Base-by-base conservation (phyloP, 2,329 filamentous ascomycete genomes). In the Colletotrichum sp. region DNA sequence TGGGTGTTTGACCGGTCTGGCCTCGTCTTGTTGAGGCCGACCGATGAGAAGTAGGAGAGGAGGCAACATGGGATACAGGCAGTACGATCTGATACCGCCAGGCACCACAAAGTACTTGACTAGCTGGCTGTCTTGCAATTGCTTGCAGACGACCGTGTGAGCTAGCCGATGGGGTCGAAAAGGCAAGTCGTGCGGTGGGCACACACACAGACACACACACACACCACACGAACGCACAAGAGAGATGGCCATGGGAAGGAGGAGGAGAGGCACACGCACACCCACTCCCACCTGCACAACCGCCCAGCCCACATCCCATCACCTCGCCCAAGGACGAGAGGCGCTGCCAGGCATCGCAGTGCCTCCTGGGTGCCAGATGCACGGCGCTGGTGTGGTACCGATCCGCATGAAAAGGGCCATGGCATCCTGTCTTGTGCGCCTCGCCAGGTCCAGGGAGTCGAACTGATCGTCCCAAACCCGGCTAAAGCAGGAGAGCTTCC, bases 11-110 rank as follows among this genome's bases (percentile, higher is more conserved):
- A 71, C 68, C 63, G 73, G 63, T 68, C 69, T 75, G 56, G 69
- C 69, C 69, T 73, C 38, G 56, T 48, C 63, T 68, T 62, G 69
- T 73, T 73, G 63, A 73, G 73, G 28, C 73, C 73, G 73, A 75
- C 73, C 73, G 73, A 73, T 63, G 69, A 72, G 73, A 58, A 72
- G 62, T 16, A 59, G 52, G 61, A 56, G 73, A 68, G 56, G 73
- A 73, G 69, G 69, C 73, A 75, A 75, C 69, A 75, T 75, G 52
- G 34, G 69, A 56, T 18, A 73, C 62, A 62, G 24, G 56, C 36
- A 58, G 63, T 68, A 75, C 69, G 72, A 63, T 58, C 56, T 58
- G 58, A 34, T 67, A 75, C 63, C 32, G 16, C 26, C 73, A 73
- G 69, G 43, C 69, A 68, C 69, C 63, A 66, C 73, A 58, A 63